Percentiles rank a stretch among this genome's conserved stretches.
phyloP scores from a whole-genome alignment of 495 filamentous ascomycete genomes.

The Aspergillus asperescens region DNA sequence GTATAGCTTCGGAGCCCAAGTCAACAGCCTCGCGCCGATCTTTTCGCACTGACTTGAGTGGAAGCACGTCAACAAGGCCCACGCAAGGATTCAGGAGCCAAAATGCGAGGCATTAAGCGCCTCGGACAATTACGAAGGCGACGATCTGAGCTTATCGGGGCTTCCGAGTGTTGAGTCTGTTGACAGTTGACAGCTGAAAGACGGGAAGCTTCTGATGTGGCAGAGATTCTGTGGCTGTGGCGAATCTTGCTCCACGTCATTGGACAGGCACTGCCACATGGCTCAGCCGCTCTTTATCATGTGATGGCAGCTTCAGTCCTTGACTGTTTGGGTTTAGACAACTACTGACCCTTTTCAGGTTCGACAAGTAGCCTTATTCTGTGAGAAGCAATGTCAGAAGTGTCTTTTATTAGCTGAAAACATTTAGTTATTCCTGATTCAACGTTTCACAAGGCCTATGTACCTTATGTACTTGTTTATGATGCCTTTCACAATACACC shows the following conservation, averaged over 20 bases:
- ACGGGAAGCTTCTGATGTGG: conserved; percentile 15
- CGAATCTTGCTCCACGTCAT: conserved; percentile 3
- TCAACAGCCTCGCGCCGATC: background rate
- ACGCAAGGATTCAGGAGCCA: background rate
- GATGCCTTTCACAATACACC: too few species aligned
- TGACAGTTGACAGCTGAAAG: conserved; percentile 14
- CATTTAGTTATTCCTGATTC: too few species aligned
- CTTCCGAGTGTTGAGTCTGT: conserved; percentile 8
- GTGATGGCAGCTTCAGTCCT: background rate
- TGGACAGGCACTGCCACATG: conserved; percentile 11
- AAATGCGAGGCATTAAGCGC: background rate
- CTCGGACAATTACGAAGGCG: background rate
- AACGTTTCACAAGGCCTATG: too few species aligned
- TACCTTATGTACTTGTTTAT: too few species aligned
- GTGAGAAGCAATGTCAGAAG: too few species aligned
- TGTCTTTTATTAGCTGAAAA: too few species aligned
- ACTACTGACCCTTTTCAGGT: too few species aligned
- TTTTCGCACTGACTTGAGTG: background rate
- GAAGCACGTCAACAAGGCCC: background rate
- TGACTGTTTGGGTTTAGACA: background rate
- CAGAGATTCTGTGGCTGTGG: conserved; percentile 15
- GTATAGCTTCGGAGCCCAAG: background rate
- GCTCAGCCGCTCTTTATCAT: too few species aligned
- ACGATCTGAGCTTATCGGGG: conserved; percentile 7
- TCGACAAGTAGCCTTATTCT: too few species aligned